phyloP scores from a whole-genome alignment of 148 eudicot species.

The Dianthus caryophyllus region DNA sequence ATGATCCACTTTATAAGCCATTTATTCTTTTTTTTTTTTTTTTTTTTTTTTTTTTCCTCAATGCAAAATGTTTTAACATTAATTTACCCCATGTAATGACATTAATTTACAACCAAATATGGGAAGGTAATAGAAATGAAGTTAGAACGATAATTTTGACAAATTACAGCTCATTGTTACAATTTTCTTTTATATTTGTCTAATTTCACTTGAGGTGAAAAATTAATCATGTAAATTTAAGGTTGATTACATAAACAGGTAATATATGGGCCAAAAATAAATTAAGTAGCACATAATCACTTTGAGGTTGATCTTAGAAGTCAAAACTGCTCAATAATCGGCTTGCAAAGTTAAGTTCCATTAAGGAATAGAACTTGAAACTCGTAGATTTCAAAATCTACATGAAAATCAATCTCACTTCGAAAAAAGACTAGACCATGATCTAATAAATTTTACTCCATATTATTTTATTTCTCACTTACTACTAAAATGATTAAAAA shows the following conservation, averaged over 20 bases:
- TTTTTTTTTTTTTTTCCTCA: no score
- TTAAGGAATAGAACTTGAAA: no score
- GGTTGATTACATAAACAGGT: constrained; percentile 9
- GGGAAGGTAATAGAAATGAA: neutral
- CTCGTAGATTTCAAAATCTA: no score
- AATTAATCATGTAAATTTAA: neutral
- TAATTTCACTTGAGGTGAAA: constrained; percentile 21
- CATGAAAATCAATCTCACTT: no score
- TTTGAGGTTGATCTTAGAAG: no score
- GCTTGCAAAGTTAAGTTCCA: no score
- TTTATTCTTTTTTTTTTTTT: constrained; percentile 8
- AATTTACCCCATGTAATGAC: constrained; percentile 12
- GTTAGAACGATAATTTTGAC: constrained; percentile 10
- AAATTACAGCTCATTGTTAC: constrained; percentile 22
- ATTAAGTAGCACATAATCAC: no score
- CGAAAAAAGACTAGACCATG: no score
- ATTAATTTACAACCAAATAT: constrained; percentile 2
- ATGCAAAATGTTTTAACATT: neutral
- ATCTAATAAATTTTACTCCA: no score
- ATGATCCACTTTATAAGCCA: constrained; percentile 71
- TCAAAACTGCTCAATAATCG: no score
- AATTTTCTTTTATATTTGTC: constrained; percentile 3
- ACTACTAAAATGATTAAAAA: no score
- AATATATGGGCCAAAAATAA: neutral
- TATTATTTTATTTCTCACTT: no score